Conservation (phyloP, 441 rosid species). For the Pelargonium fulgidum region DNA sequence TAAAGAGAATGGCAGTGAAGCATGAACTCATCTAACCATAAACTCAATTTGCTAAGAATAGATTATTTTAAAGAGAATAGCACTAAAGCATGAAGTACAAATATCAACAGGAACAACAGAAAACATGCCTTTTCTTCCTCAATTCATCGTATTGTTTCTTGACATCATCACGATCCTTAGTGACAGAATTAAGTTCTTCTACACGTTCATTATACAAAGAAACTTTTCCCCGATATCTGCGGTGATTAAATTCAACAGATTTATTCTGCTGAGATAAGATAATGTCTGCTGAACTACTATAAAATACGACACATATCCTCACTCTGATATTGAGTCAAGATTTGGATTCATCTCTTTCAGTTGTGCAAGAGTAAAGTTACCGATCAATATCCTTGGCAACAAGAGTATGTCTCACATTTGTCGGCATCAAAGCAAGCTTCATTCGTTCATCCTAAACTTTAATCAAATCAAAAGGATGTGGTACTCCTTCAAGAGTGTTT, state of each 20-base stretch:
- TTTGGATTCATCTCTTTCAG: slow-evolving; percentile 91
- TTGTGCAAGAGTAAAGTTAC: slow-evolving; percentile 54
- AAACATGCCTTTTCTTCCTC: slow-evolving; percentile 70
- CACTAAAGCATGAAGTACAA: background rate
- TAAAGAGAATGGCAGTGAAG: too few species aligned
- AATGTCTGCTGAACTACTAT: background rate
- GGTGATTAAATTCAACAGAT: slow-evolving; percentile 21
- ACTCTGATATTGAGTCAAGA: slow-evolving; percentile 95
- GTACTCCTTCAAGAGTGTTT: slow-evolving; percentile 79
- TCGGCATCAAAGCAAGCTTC: slow-evolving; percentile 90
- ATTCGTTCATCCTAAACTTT: slow-evolving; percentile 80
- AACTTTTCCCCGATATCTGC: slow-evolving; percentile 72
- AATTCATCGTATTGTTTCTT: slow-evolving; percentile 80
- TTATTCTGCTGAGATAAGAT: slow-evolving; percentile 6
- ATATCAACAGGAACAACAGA: slow-evolving; percentile 10
- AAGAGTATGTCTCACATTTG: slow-evolving; percentile 57
- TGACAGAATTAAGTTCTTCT: slow-evolving; percentile 66
- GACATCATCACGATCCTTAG: slow-evolving; percentile 76
- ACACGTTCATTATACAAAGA: slow-evolving; percentile 69
- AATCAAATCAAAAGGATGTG: slow-evolving; percentile 84
- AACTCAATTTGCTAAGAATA: slow-evolving; percentile 22
- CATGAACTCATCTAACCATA: slow-evolving; percentile 82
- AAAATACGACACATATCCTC: slow-evolving; percentile 25
- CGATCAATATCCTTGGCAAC: slow-evolving; percentile 89
- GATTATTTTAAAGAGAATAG: slow-evolving; percentile 11